Percentiles rank a stretch among this genome's conserved stretches.
phyloP scores from a whole-genome alignment of 177 flowering plant species.

The Vitis hybrid region DNA sequence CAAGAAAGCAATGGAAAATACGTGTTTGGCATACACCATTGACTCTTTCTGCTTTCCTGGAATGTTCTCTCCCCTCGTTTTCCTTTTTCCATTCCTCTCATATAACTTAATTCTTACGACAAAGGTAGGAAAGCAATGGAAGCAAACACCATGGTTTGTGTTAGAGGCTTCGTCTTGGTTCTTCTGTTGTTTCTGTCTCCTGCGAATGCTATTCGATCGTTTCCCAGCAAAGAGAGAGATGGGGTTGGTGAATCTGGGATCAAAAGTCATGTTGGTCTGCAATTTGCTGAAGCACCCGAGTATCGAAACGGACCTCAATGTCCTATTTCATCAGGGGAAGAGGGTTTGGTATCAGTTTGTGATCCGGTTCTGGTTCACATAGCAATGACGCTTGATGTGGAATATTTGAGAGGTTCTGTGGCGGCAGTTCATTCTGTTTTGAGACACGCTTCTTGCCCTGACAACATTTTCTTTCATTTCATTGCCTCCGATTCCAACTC shows the following conservation, averaged over 20 bases:
- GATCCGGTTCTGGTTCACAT: slow-evolving; percentile 43
- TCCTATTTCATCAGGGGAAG: slow-evolving; percentile 2
- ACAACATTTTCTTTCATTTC: slow-evolving; percentile 62
- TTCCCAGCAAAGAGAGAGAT: neutral
- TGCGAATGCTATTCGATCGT: slow-evolving; percentile 11
- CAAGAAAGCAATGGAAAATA: too few species aligned
- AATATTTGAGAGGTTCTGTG: slow-evolving; percentile 58
- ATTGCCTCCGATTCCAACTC: slow-evolving; percentile 34
- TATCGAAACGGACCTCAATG: slow-evolving; percentile 35
- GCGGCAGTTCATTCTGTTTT: slow-evolving; percentile 64
- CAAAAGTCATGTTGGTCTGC: neutral
- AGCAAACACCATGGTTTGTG: neutral
- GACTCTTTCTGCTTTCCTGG: too few species aligned
- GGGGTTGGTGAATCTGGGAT: neutral
- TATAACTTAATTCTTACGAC: neutral
- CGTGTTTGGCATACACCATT: too few species aligned
- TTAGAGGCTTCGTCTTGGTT: neutral
- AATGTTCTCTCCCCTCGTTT: too few species aligned
- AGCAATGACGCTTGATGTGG: slow-evolving; percentile 61
- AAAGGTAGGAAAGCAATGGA: too few species aligned
- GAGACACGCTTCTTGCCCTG: slow-evolving; percentile 64
- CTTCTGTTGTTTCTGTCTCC: slow-evolving; percentile 8
- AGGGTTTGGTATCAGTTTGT: slow-evolving; percentile 6
- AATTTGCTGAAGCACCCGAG: slow-evolving; percentile 42
- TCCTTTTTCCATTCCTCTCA: too few species aligned